Evolutionary conservation across 192 early-diverging fungal species (phyloP).

Genomic region (Umbelopsis ramanniana): DNA sequence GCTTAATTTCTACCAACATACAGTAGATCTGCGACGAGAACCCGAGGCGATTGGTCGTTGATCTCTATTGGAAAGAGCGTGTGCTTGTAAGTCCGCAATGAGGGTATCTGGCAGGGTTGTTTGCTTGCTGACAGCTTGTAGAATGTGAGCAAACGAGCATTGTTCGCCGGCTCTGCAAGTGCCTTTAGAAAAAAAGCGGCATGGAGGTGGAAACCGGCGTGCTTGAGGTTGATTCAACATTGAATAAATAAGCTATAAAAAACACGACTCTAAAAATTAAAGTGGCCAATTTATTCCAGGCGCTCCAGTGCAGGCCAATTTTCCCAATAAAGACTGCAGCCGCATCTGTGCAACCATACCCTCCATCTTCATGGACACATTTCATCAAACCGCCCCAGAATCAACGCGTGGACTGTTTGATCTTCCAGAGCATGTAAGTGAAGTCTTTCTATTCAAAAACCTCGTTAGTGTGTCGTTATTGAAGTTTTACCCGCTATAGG

Average conservation of each 20-base stretch:
- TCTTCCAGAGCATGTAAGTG: slow-evolving; percentile 34
- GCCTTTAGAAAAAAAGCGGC: slow-evolving; percentile 30
- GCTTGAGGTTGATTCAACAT: slow-evolving; percentile 17
- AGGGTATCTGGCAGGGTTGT: neutral
- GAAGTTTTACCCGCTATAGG: neutral
- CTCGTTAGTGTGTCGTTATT: neutral
- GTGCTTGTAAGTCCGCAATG: neutral
- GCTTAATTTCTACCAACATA: neutral
- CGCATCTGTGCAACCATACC: slow-evolving; percentile 22
- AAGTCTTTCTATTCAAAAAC: neutral
- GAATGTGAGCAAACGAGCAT: slow-evolving; percentile 32
- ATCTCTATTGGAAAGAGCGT: neutral
- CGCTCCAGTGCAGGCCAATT: neutral
- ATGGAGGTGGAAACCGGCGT: slow-evolving; percentile 30
- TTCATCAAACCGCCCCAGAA: slow-evolving; percentile 48
- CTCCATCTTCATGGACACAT: slow-evolving; percentile 22
- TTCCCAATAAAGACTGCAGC: slow-evolving; percentile 14
- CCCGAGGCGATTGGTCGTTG: neutral
- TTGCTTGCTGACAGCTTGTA: neutral
- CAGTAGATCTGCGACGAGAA: neutral
- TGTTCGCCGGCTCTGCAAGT: slow-evolving; percentile 37
- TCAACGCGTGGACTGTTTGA: slow-evolving; percentile 47
- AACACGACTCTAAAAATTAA: neutral
- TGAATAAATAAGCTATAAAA: neutral
- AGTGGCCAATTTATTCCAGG: too few species aligned